Base-by-base conservation (phyloP, 352 stramenopile genomes). In the Phytophthora uliginosa region DNA sequence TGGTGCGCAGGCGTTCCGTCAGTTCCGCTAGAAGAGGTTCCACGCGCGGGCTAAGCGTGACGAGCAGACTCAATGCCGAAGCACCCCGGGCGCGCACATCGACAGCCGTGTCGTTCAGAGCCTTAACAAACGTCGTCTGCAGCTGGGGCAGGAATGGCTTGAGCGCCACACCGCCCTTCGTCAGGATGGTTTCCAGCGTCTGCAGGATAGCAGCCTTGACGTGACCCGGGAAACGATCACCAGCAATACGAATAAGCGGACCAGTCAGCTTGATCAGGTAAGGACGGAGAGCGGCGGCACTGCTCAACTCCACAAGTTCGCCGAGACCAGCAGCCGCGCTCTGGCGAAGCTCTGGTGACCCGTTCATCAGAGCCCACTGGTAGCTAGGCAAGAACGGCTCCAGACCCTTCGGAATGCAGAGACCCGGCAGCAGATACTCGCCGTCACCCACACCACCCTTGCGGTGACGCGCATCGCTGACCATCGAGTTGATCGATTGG, bases 71-170 rank as follows among this genome's bases (percentile, higher is more conserved):
- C 31, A 99, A 87, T 42, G 97, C 97, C 31, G 88, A 91, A 1
- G 97, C 97, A 42, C 97, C 97, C 73, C 94, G 90, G 18, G 88
- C 71, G 42, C 97, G 90, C 18, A 99, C 98, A 59, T 98, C 91
- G 34, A 94, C 92, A 12, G 88, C 96, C n/a, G 92, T 90, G 84
- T 99, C 98, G 70, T 98, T 98, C n/a, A 99, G 81, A 40, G 98
- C 97, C 85, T 99, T 99, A 51, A 99, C 95, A 74, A 99, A 99
- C 4, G 98, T 99, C 3, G 98, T 99, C 80, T 99, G 98, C 59
- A 99, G 92, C 85, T 99, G 98, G 24, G 98, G 98, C 61, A 99
- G 84, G 81, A 99, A 99, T n/a, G 98, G 97, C 81, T 99, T 98
- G 17, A 99, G 88, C 28, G 95, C 94, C 18, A 97, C 90, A 36